phyloP scores from a whole-genome alignment of 2,329 filamentous ascomycete species.

The Colletotrichum sidae region DNA sequence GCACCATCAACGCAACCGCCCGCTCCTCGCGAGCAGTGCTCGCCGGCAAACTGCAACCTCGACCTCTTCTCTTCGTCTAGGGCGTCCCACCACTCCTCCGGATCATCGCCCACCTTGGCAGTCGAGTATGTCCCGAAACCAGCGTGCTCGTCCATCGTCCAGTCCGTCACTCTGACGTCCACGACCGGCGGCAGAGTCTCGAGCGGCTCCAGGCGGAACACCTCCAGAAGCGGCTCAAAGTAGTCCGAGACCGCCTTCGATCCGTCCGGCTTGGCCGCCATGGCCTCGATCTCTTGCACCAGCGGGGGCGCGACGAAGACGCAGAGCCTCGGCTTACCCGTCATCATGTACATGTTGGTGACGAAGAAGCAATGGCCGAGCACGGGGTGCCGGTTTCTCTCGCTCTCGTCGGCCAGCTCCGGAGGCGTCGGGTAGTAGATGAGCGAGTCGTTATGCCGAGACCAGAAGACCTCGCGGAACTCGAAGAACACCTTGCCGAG shows the following conservation, averaged over 20 bases:
- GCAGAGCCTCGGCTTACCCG: slow-evolving; percentile 3
- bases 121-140: slow-evolving; percentile 4
- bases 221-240: slow-evolving; percentile 12
- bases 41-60: slow-evolving; percentile 9
- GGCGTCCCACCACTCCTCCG: background rate
- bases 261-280: background rate
- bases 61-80: background rate
- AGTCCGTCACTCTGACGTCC: background rate
- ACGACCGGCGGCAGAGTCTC: slow-evolving; percentile 3
- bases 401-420: slow-evolving; percentile 5
- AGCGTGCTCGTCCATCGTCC: slow-evolving; percentile 9
- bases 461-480: slow-evolving; percentile 23
- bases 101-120: slow-evolving; percentile 9
- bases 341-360: slow-evolving; percentile 17
- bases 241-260: background rate
- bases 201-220: slow-evolving; percentile 1
- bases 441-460: slow-evolving; percentile 12
- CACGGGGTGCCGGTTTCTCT: slow-evolving; percentile 6
- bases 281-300: slow-evolving; percentile 4
- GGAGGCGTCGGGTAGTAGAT: slow-evolving; percentile 13
- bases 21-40: slow-evolving; percentile 3
- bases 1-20: slow-evolving; percentile 7
- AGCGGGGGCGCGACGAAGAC: slow-evolving; percentile 7
- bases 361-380: background rate
- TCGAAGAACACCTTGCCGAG: slow-evolving; percentile 20